Evolutionary conservation across 352 stramenopile genomes (phyloP), one percentile per base, ranked within the genome.

Genomic region (Globisporangium recalcitrans): DNA sequence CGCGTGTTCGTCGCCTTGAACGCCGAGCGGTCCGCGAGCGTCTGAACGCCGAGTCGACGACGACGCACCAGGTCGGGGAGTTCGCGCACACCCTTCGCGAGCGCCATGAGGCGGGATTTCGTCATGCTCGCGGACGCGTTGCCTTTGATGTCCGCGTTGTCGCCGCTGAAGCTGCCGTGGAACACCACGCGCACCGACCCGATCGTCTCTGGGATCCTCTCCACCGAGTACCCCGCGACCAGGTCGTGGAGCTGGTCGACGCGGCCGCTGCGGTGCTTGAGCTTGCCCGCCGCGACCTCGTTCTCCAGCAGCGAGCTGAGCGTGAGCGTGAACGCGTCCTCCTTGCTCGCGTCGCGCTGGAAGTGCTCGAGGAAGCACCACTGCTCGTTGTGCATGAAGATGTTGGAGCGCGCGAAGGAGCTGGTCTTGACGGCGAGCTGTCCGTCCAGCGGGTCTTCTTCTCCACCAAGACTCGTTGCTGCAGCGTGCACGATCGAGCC

Each of bases 41-140:
- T 64, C 52, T 87, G 80, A 4, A 69, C 70, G 19, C 75, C 77
- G 42, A 89, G 78, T 7, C 80, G 77, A 0, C 74, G 73, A 24
- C 80, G 71, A 1, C 76, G 78, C 13, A 89, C 69, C 10, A 89
- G 61, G 9, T 71, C 67, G 11, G 74, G 69, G 2, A 89, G 61
- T 0, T 72, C 70, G 7, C 67, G 71, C 0, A 66, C 64, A 63
- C 70, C 72, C 3, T 52, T 60, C 44, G 74, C 74, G 34, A 83
- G 55, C 19, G 63, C 62, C 67, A 75, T 69, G 46, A 82, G 63
- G 2, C 73, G 69, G 26, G 68, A 70, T 36, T 73, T 62, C 58
- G 26, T 48, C 21, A 24, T 44, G 63, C 27, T 47, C 52, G 21
- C n/a, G 0, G n/a, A 51, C n/a, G 61, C 44, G 26, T 55, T 52